Percentiles rank a stretch among this genome's conserved stretches.
These are phyloP conservation scores for Saitozyma podzolica DNA, from an alignment of 768 basidiomycete species.

Conservation along the genomic window DNA sequence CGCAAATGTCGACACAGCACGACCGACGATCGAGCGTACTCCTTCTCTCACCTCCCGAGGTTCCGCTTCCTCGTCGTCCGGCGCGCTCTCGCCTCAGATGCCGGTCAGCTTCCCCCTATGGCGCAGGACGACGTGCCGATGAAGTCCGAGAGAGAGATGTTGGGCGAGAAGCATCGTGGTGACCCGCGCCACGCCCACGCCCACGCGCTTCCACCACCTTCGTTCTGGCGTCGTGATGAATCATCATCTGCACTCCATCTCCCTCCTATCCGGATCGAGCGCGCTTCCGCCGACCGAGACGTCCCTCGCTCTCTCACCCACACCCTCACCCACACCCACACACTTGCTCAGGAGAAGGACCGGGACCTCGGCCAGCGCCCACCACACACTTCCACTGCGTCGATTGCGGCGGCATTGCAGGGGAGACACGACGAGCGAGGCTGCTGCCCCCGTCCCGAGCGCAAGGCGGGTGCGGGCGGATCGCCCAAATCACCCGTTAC, in stretches of 20 bases:
- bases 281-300: neutral
- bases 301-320: neutral
- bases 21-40: constrained; percentile 8
- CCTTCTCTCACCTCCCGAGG: constrained; percentile 11
- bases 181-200: neutral
- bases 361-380: neutral
- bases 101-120: neutral
- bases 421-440: neutral
- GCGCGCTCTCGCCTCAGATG: constrained; percentile 3
- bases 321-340: neutral
- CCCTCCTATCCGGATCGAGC: no score
- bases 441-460: neutral
- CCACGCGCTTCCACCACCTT: neutral
- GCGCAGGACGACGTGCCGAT: neutral
- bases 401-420: no score
- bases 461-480: neutral
- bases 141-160: neutral
- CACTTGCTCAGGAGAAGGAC: neutral
- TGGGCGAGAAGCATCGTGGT: neutral
- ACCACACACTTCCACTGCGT: neutral
- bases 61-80: constrained; percentile 12
- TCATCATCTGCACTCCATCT: no score
- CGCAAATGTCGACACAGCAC: constrained; percentile 3
- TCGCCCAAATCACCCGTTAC: neutral
- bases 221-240: neutral